Conservation (phyloP, 1,139 yeast species). For the Yamadazyma songkhlaensis region DNA sequence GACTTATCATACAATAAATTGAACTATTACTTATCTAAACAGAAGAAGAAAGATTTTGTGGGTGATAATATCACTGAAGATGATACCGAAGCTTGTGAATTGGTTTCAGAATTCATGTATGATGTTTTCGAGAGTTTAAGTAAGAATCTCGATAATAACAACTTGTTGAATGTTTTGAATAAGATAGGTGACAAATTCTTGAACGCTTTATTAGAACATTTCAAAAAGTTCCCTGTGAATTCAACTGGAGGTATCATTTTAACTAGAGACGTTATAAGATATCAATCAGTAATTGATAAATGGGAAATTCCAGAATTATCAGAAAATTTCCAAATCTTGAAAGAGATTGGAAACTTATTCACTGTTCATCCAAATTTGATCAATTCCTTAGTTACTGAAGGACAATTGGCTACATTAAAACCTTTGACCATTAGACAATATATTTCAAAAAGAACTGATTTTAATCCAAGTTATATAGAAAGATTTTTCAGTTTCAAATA, state of each 20-base stretch:
- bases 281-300: constrained; percentile 67
- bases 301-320: constrained; percentile 67
- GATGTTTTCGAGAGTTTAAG: constrained; percentile 36
- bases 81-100: constrained; percentile 69
- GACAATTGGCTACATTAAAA: constrained; percentile 69
- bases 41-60: constrained; percentile 31
- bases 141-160: constrained; percentile 47
- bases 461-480: constrained; percentile 54
- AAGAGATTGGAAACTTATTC: constrained; percentile 82
- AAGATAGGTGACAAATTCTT: constrained; percentile 64
- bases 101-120: constrained; percentile 53
- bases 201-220: constrained; percentile 64
- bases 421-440: constrained; percentile 67
- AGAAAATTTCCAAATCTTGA: constrained; percentile 68
- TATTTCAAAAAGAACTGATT: constrained; percentile 70
- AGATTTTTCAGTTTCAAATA: constrained; percentile 41
- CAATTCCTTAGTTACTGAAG: constrained; percentile 78
- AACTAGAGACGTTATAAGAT: constrained; percentile 82
- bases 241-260: constrained; percentile 81
- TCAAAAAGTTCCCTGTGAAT: constrained; percentile 71
- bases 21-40: constrained; percentile 45
- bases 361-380: constrained; percentile 71
- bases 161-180: constrained; percentile 50
- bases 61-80: constrained; percentile 47
- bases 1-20: constrained; percentile 50